Percentiles rank a stretch among this genome's conserved stretches.
phyloP scores from a whole-genome alignment of 108 stramenopile genomes.

The Cylindrotheca fusiformis region DNA sequence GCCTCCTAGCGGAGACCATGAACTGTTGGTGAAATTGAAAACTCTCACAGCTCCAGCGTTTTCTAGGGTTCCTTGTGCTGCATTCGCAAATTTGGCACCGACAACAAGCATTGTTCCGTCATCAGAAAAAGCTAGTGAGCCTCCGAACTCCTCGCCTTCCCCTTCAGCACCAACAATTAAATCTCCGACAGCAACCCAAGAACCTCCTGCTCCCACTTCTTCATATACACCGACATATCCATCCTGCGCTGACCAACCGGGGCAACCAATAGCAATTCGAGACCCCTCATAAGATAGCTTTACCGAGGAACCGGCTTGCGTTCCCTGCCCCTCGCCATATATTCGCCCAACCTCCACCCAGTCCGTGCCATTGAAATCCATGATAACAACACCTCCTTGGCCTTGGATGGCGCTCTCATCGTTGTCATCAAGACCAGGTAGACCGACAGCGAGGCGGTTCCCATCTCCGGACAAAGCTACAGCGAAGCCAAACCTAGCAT shows the following conservation, averaged over 20 bases:
- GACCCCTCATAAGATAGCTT: conserved; percentile 25
- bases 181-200: conserved; percentile 10
- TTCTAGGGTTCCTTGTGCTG: background rate
- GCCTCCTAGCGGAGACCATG: conserved; percentile 35
- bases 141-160: conserved; percentile 25
- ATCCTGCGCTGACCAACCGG: conserved; percentile 4
- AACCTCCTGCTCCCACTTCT: conserved; percentile 16
- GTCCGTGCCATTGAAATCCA: conserved; percentile 28
- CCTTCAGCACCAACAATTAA: background rate
- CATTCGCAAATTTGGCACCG: conserved; percentile 18
- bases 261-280: conserved; percentile 24
- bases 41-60: conserved; percentile 28
- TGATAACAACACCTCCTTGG: conserved; percentile 16
- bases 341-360: conserved; percentile 1
- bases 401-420: background rate
- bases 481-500: conserved; percentile 27
- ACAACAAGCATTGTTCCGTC: conserved; percentile 42
- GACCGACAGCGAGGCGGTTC: conserved; percentile 28
- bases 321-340: conserved; percentile 5
- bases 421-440: conserved; percentile 20
- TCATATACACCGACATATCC: conserved; percentile 27
- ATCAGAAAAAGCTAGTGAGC: conserved; percentile 30
- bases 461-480: conserved; percentile 31
- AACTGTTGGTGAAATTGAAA: conserved; percentile 7
- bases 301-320: conserved; percentile 26